phyloP scores from a whole-genome alignment of 2,329 filamentous ascomycete genomes.

The Microsporum ferrugineum region DNA sequence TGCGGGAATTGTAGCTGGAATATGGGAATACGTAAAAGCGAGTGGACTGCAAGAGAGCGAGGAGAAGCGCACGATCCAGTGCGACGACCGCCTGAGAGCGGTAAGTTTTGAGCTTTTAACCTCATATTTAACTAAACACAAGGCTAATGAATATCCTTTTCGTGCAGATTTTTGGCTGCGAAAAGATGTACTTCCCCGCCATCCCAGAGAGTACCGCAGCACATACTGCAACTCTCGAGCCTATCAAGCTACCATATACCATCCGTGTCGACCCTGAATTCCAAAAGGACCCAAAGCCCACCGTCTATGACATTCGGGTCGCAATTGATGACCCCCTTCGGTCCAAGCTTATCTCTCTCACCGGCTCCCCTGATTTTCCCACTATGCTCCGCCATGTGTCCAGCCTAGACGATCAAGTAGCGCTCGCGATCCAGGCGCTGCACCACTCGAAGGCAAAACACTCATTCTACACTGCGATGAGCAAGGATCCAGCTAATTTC shows the following conservation, averaged over 20 bases:
- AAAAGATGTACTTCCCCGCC: constrained; percentile 73
- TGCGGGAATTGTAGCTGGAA: constrained; percentile 74
- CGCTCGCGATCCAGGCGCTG: constrained; percentile 69
- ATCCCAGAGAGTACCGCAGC: constrained; percentile 67
- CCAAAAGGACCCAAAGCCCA: constrained; percentile 61
- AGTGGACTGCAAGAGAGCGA: constrained; percentile 86
- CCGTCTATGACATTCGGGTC: constrained; percentile 82
- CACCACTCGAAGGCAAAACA: constrained; percentile 81
- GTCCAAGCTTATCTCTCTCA: constrained; percentile 51
- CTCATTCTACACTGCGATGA: constrained; percentile 68
- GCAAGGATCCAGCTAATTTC: constrained; percentile 72
- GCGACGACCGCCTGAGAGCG: constrained; percentile 68
- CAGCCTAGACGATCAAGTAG: constrained; percentile 71
- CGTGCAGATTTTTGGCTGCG: constrained; percentile 57
- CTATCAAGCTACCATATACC: constrained; percentile 77
- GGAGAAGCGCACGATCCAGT: constrained; percentile 83
- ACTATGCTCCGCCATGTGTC: constrained; percentile 64
- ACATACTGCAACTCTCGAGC: constrained; percentile 68
- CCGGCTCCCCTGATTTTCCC: constrained; percentile 59
- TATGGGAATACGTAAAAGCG: constrained; percentile 89
- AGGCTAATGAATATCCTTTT: not conserved
- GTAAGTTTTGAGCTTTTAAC: constrained; percentile 40
- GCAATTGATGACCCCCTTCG: constrained; percentile 72
- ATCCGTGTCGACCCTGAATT: constrained; percentile 84
- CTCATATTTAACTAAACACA: not conserved